Base-by-base conservation (phyloP, 371 early-diverging fungal genomes). In the Actinomucor elegans region DNA sequence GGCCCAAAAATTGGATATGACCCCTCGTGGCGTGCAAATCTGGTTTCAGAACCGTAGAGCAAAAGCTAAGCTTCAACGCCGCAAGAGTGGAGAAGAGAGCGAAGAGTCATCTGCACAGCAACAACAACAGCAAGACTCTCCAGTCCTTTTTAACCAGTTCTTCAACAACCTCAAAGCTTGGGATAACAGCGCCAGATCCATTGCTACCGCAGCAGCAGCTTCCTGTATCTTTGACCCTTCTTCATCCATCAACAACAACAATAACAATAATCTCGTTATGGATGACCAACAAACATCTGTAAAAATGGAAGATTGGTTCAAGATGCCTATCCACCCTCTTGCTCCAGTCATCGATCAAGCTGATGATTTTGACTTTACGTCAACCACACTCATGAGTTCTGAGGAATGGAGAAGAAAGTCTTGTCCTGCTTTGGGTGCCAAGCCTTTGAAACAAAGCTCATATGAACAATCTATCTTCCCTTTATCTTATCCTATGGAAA, bases 31-130 rank as follows among this genome's bases (percentile, higher is more conserved):
- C 6, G 88, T 94, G 11, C 92, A 95, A 65, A 88, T 94, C 40
- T 94, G 96, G 96, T 95, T 95, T 73, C 96, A 95, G 63, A 95
- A 95, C 76, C 80, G 90, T 38, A 79, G 95, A 37, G 92, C 93
- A 20, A 94, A 92, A 69, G 75, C 72, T 36, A 82, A 82, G 61
- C 69, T 57, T 15, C 58, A 51, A 41, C 32, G 58, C 49, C 64
- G 61, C 24, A 64, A 60, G 31, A 46, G 42, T 1, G 52, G 47
- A 9, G 43, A 43, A 34, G 29, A 49, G 17, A 38, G 37, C n/a
- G 40, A 46, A 35, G 40, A 40, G 18, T 35, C 32, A 32, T 47
- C 55, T 8, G 52, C 41, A 15, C 49, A 49, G 27, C 43, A 42
- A 6, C 31, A 45, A 32, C 37, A 44, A 18, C 44, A 51, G 34